Evolutionary conservation across 192 early-diverging fungal species (phyloP), one percentile per base, ranked within the genome.

Genomic region (Helicostylum pulchrum): DNA sequence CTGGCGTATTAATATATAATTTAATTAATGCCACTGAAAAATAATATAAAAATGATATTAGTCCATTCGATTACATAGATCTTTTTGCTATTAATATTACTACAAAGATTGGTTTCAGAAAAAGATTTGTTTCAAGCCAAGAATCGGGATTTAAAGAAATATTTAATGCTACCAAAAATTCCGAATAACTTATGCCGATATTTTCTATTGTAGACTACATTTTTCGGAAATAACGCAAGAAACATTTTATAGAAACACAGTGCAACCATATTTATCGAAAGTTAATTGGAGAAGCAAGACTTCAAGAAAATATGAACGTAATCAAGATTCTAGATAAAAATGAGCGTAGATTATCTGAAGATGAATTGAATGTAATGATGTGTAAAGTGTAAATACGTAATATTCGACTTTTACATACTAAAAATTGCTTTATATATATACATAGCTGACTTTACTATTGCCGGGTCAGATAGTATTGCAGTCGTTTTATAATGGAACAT

Each of bases 401-500:
- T n/a, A 36, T 36, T 36, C 7, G 3, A 36, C n/a, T n/a, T 44
- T 59, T 15, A 32, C 11, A 53, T 14, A 21, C 21, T 12, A 7
- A 53, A 32, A 31, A 14, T 46, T 20, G 6, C 30, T 31, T 23
- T 31, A 10, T 17, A 15, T 45, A 26, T 46, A 21, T 45, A 19
- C 4, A 20, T 45, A 61, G 58, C 23, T 26, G 58, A 61, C 32
- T 30, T 61, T 42, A 19, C 30, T 11, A 15, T 46, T 23, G 58
- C 44, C 8, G 58, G 58, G 5, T 52, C 32, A 15, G 62, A 63
- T 34, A 63, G 30, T 20, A 50, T 36, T 14, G 14, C 62, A 12
- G 48, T 15, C 7, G 53, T 56, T 5, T 44, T 71, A 15, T 8
- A 26, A 9, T 71, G 70, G 70, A 7, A 26, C 11, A 10, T 67